Conservation (phyloP, 1,139 yeast genomes). For the Geotrichum aggregatum region DNA sequence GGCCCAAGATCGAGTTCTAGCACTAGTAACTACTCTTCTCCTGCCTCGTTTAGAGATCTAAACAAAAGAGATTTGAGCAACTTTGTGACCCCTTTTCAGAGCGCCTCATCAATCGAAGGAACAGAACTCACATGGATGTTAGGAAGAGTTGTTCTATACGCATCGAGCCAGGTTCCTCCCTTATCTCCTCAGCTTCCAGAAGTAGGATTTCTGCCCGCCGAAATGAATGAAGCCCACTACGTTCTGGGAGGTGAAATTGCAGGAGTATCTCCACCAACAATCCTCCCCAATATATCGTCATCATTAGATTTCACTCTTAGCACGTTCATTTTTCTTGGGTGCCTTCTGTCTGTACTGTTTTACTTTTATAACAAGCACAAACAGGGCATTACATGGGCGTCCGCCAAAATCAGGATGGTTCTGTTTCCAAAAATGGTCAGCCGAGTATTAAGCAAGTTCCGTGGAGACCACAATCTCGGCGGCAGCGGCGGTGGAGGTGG, state of each 20-base stretch:
- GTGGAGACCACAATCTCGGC: not conserved
- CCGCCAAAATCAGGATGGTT: slow-evolving; percentile 6
- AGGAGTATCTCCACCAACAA: slow-evolving; percentile 9
- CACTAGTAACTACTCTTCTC: not conserved
- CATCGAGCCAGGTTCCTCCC: slow-evolving; percentile 38
- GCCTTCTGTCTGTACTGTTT: not conserved
- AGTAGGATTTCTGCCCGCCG: slow-evolving; percentile 25
- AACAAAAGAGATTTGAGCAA: slow-evolving; percentile 24
- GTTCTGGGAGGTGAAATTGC: slow-evolving; percentile 22
- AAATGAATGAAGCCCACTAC: slow-evolving; percentile 15
- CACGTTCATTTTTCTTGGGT: not conserved
- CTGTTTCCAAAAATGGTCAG: slow-evolving; percentile 4
- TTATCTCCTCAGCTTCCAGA: slow-evolving; percentile 16
- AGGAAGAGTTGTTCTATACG: slow-evolving; percentile 70
- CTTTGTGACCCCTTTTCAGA: slow-evolving; percentile 48
- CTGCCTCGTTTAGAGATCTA: slow-evolving; percentile 3
- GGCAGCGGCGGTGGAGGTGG: too few relatives aligned
- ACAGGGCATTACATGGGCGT: slow-evolving; percentile 9
- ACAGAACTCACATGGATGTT: slow-evolving; percentile 75
- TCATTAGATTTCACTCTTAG: not conserved
- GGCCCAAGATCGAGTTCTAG: not conserved
- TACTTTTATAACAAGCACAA: slow-evolving; percentile 8
- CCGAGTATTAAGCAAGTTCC: not conserved
- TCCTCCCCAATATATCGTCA: not conserved
- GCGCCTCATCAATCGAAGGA: slow-evolving; percentile 61